Evolutionary conservation across 495 filamentous ascomycete species (phyloP).

Genomic region (Letharia columbiana): DNA sequence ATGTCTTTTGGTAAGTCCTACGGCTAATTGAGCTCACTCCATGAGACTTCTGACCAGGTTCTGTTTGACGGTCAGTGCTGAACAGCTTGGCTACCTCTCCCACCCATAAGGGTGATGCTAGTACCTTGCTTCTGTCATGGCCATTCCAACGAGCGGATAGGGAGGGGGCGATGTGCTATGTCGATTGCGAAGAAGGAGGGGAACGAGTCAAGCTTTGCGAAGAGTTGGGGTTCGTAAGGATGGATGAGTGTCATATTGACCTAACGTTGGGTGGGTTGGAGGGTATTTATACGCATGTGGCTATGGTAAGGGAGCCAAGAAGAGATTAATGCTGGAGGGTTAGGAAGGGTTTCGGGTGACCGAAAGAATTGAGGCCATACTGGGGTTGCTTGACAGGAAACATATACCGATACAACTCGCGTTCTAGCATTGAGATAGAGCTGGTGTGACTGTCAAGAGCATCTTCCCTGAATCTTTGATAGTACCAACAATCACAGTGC

Average conservation of each 20-base stretch:
- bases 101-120: conserved; percentile 43
- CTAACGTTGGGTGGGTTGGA: neutral
- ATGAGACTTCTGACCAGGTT: too few relatives aligned
- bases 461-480: too few relatives aligned
- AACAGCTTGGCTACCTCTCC: conserved; percentile 44
- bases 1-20: too few relatives aligned
- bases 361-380: too few relatives aligned
- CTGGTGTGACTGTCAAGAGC: too few relatives aligned
- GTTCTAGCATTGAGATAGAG: too few relatives aligned
- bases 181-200: conserved; percentile 32
- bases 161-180: conserved; percentile 28
- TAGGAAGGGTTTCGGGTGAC: too few relatives aligned
- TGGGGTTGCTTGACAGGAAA: too few relatives aligned
- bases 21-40: too few relatives aligned
- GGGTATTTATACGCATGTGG: conserved; percentile 7
- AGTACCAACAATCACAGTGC: too few relatives aligned
- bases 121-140: conserved; percentile 42
- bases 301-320: conserved; percentile 12
- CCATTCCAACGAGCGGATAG: conserved; percentile 38
- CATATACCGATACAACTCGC: too few relatives aligned
- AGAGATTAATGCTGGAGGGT: neutral
- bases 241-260: neutral
- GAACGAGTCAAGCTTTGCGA: neutral
- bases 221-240: conserved; percentile 31
- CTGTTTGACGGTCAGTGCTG: conserved; percentile 29